phyloP scores from a whole-genome alignment of 2,329 filamentous ascomycete species.

The Fonsecaea pedrosoi region DNA sequence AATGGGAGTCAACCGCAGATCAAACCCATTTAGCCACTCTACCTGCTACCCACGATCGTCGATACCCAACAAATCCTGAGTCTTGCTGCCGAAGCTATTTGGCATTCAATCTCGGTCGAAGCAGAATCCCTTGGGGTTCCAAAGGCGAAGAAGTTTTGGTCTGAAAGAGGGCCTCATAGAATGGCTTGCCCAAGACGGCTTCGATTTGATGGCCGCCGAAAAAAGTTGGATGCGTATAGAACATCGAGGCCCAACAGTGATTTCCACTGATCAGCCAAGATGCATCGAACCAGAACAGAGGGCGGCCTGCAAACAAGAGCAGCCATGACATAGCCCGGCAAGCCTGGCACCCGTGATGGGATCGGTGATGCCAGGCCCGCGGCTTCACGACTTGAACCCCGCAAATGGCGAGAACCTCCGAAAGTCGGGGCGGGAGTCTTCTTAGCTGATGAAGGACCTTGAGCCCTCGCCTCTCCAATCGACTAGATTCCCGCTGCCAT shows the following conservation, averaged over 20 bases:
- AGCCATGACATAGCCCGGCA: not conserved
- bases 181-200: not conserved
- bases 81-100: not conserved
- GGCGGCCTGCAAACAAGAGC: not conserved
- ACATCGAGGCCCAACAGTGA: not conserved
- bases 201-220: not conserved
- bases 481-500: conserved; percentile 13
- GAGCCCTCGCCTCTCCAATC: conserved; percentile 12
- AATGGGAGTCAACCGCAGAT: conserved; percentile 49
- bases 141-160: not conserved
- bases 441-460: not conserved
- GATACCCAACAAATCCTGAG: not conserved
- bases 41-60: not conserved
- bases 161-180: not conserved
- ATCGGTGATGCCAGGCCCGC: not conserved
- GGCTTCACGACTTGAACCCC: conserved; percentile 9
- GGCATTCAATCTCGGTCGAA: not conserved
- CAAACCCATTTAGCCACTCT: conserved; percentile 56
- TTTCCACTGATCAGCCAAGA: not conserved
- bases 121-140: not conserved
- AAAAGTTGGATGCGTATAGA: not conserved
- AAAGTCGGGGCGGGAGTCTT: conserved; percentile 12
- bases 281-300: not conserved
- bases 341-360: not conserved
- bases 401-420: conserved; percentile 13